Base-by-base conservation (phyloP, 495 filamentous ascomycete genomes). In the Neurospora sp. region DNA sequence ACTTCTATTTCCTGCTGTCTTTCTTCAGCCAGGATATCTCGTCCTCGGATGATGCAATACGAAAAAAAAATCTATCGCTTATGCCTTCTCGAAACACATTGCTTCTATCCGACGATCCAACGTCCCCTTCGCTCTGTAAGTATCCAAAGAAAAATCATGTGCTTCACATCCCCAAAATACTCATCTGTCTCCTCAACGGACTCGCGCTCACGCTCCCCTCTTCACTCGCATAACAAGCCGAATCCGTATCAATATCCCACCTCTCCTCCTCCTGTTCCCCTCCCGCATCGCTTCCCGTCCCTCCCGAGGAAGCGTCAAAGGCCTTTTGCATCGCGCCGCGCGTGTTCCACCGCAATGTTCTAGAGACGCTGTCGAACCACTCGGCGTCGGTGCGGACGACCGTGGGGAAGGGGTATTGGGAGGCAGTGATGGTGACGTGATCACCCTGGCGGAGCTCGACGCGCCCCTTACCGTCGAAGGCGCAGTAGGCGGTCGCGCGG, bases 391-490 rank as follows among this genome's bases (percentile, higher is more conserved):
- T 88, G 42, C 92, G 89, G 69, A 95, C 91, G 20, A 98, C 94
- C 1, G 94, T 96, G 1, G 96, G 96, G 85, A 99, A 97, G 0
- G 96, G 96, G 79, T 97, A 99, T 78, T 95, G 93, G 46, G 91
- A 94, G 4, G 95, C 96, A 74, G 94, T 93, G 79, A 99, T 92
- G 66, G 93, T 96, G 77, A 99, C 95, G 78, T 93, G 93, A 82
- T 99, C 96, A 62, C 96, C 96, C 80, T 95, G 87, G 42, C 91
- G 88, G 38, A 99, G 89, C 82, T 99, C 96, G 14, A 98, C 88
- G 70, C 96, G 92, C 72, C 94, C 93, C 80, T 97, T 97, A 80
- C 96, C 96, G 80, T 99, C 96, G 77, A 99, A 99, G 44, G 93
- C 93, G 78, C 94, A 96, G 86, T 97, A 98, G 0, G 95, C 95